Evolutionary conservation across 768 basidiomycete genomes (phyloP).

Genomic region (Russula ochroleuca): DNA sequence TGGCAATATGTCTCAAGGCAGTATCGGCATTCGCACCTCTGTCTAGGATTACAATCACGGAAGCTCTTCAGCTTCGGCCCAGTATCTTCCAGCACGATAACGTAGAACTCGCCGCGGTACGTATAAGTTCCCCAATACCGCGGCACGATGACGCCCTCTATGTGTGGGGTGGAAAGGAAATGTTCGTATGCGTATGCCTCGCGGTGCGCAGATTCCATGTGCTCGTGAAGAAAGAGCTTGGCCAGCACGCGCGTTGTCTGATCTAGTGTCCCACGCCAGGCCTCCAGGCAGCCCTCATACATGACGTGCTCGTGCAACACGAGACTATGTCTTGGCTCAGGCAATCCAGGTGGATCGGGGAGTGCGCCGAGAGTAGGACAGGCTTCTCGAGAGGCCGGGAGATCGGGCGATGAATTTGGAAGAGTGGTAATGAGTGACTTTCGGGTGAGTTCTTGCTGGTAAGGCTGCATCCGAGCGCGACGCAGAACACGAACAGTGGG

Average conservation of each 20-base stretch:
- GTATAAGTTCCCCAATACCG: constrained; percentile 19
- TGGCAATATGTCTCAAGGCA: not conserved
- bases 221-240: constrained; percentile 20
- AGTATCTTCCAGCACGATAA: constrained; percentile 17
- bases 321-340: constrained; percentile 6
- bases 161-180: constrained; percentile 1
- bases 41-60: constrained; percentile 4
- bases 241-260: constrained; percentile 12
- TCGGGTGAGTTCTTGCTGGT: not conserved
- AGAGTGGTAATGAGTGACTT: not conserved
- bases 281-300: constrained; percentile 20
- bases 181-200: constrained; percentile 15
- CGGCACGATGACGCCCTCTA: constrained; percentile 14
- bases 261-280: constrained; percentile 18
- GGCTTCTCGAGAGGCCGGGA: not conserved
- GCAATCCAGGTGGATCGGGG: constrained; percentile 10
- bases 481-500: constrained; percentile 9
- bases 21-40: constrained; percentile 1
- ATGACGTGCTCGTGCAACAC: constrained; percentile 12
- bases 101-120: constrained; percentile 19
- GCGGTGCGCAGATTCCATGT: constrained; percentile 14
- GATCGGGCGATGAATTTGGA: constrained; percentile 1
- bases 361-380: constrained; percentile 12
- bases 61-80: constrained; percentile 14
- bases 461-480: not conserved